A percentile compares a stretch with the other conserved stretches of the same genome.
Evolutionary conservation across 148 eudicot species (phyloP).

Genomic region (Simmondsia chinensis): DNA sequence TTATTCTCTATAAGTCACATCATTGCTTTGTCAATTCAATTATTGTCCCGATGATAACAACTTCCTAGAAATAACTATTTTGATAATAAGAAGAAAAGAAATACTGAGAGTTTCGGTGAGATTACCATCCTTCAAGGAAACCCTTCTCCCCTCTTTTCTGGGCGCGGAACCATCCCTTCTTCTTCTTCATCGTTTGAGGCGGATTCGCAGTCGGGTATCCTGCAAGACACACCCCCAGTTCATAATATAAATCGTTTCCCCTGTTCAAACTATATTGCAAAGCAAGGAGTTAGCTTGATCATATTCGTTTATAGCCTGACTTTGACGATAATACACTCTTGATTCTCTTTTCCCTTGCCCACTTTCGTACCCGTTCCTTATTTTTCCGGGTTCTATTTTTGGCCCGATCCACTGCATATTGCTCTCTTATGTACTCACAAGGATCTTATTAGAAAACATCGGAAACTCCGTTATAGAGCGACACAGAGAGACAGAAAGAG

Average conservation of each 20-base stretch:
- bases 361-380: too few relatives aligned
- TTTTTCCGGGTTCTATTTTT: too few relatives aligned
- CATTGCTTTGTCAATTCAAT: too few relatives aligned
- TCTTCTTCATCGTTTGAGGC: constrained; percentile 22
- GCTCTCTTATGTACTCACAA: too few relatives aligned
- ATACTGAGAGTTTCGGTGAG: background rate
- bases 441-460: background rate
- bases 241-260: background rate
- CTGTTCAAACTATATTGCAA: too few relatives aligned
- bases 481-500: constrained; percentile 3
- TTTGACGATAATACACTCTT: too few relatives aligned
- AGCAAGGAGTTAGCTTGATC: too few relatives aligned
- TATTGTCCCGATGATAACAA: too few relatives aligned
- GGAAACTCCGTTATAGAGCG: background rate
- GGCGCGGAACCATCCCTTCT: constrained; percentile 23
- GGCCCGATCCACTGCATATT: too few relatives aligned
- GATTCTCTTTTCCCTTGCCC: too few relatives aligned
- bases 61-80: background rate
- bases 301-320: too few relatives aligned
- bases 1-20: background rate
- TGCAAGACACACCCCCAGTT: constrained; percentile 2
- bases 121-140: constrained; percentile 81
- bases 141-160: constrained; percentile 63
- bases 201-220: constrained; percentile 56
- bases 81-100: background rate